phyloP scores from a whole-genome alignment of 2,329 filamentous ascomycete genomes.

The Ramularia endophylla region DNA sequence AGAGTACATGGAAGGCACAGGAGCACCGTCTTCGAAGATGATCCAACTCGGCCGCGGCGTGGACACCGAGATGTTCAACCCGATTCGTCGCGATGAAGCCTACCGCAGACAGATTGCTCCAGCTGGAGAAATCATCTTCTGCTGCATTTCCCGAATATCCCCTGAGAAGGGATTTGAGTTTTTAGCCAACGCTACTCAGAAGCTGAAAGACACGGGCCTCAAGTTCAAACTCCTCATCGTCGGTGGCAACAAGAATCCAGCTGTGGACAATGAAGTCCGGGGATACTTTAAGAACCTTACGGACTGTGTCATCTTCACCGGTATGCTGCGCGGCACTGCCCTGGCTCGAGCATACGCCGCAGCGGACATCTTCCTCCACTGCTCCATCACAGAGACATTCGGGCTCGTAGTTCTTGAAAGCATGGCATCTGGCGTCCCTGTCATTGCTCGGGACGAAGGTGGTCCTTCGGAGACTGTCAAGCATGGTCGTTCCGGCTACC shows the following conservation, averaged over 20 bases:
- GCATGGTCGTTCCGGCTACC: conserved; percentile 54
- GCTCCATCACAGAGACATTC: conserved; percentile 66
- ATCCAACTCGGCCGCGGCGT: conserved; percentile 60
- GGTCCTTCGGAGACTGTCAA: conserved; percentile 63
- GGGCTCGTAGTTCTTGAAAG: conserved; percentile 64
- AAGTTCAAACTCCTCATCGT: conserved; percentile 61
- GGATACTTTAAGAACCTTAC: conserved; percentile 52
- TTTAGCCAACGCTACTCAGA: conserved; percentile 50
- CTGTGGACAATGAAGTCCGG: conserved; percentile 57
- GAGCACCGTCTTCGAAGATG: conserved; percentile 52
- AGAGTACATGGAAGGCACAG: conserved; percentile 54
- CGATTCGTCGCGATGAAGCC: conserved; percentile 45
- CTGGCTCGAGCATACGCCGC: conserved; percentile 63
- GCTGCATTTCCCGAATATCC: conserved; percentile 61
- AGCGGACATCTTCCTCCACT: conserved; percentile 65
- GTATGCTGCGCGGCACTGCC: conserved; percentile 55
- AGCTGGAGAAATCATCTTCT: conserved; percentile 57
- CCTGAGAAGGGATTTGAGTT: conserved; percentile 68
- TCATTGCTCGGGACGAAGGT: conserved; percentile 63
- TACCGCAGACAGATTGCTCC: conserved; percentile 53
- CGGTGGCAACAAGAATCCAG: conserved; percentile 60
- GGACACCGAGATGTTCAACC: conserved; percentile 57
- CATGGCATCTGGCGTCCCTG: conserved; percentile 65
- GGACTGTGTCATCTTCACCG: conserved; percentile 59
- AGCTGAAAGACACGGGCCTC: conserved; percentile 51